Conservation (phyloP, 331 rosid genomes). For the Malus hybrid region DNA sequence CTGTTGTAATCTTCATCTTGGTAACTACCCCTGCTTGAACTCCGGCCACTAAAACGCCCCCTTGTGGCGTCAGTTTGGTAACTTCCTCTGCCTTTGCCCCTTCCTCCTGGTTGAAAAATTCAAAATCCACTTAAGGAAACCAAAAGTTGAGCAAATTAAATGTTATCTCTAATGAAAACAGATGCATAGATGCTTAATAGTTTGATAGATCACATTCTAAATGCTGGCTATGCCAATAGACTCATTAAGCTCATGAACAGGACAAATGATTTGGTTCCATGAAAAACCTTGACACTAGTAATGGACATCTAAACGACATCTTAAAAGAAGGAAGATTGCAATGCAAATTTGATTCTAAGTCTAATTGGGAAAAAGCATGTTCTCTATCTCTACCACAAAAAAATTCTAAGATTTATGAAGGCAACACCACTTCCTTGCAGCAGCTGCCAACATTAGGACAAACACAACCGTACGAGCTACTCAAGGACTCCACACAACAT, state of each 20-base stretch:
- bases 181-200: background rate
- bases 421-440: background rate
- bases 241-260: background rate
- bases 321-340: no score
- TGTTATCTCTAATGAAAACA: background rate
- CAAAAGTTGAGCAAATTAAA: background rate
- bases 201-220: background rate
- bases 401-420: background rate
- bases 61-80: conserved; percentile 68
- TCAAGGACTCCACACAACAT: background rate
- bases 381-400: background rate
- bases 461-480: background rate
- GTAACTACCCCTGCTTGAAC: conserved; percentile 56
- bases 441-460: background rate
- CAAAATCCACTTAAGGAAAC: background rate
- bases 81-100: conserved; percentile 82
- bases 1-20: conserved; percentile 66
- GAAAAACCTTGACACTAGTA: background rate
- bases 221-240: background rate
- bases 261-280: background rate
- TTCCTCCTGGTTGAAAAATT: conserved; percentile 55
- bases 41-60: conserved; percentile 71
- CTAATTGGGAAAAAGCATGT: background rate
- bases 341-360: background rate
- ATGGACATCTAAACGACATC: no score